Percentiles rank a stretch among this genome's conserved stretches.
phyloP scores from a whole-genome alignment of 192 early-diverging fungal species.

The Podila epigama region DNA sequence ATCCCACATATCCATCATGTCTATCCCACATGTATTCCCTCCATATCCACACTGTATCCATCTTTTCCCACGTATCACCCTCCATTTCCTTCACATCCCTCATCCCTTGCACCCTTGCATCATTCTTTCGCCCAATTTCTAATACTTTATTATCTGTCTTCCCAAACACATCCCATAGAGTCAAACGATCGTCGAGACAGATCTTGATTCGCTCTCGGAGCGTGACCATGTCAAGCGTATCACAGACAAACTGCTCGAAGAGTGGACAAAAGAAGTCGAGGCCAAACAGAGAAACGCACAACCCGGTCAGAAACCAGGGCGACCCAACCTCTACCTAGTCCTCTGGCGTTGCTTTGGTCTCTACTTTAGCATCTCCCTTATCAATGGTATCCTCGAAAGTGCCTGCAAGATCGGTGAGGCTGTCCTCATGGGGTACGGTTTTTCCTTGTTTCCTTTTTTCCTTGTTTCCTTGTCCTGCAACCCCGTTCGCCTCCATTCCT shows the following conservation, averaged over 20 bases:
- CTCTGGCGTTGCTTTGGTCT: slow-evolving; percentile 31
- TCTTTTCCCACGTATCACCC: neutral
- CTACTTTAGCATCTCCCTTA: slow-evolving; percentile 30
- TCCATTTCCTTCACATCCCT: neutral
- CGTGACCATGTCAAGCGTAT: slow-evolving; percentile 42
- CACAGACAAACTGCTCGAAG: slow-evolving; percentile 22
- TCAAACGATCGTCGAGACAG: slow-evolving; percentile 38
- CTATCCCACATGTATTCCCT: too few relatives aligned
- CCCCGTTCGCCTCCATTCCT: too few relatives aligned
- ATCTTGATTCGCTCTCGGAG: slow-evolving; percentile 35
- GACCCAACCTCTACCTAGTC: slow-evolving; percentile 12
- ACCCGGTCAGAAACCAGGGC: slow-evolving; percentile 11
- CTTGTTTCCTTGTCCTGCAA: too few relatives aligned
- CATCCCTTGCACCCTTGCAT: neutral
- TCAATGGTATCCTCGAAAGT: slow-evolving; percentile 39
- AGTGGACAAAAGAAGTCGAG: slow-evolving; percentile 41
- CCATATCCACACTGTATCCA: too few relatives aligned
- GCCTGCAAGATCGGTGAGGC: slow-evolving; percentile 53
- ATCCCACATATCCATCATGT: too few relatives aligned
- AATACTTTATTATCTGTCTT: neutral
- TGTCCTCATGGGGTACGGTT: slow-evolving; percentile 52
- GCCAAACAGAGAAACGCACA: slow-evolving; percentile 16
- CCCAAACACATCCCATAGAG: neutral
- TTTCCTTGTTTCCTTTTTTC: too few relatives aligned
- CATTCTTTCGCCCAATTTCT: neutral